phyloP scores from a whole-genome alignment of 176 grass and related monocot genomes.

The Aegilops bicornis region DNA sequence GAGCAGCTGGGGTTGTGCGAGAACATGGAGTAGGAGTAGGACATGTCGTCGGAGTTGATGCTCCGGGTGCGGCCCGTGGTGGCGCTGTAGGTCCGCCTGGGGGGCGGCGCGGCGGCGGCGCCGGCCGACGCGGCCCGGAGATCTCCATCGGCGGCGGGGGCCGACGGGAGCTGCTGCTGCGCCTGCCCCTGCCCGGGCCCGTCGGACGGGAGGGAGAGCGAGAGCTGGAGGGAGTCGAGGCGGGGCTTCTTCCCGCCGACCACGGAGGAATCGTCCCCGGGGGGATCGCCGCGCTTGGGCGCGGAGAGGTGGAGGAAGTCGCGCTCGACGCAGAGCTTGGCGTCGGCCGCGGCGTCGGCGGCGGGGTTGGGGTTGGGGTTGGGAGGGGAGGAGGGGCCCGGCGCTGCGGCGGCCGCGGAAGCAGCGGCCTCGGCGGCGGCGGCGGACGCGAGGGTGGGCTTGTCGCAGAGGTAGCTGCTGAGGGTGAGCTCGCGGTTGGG shows the following conservation, averaged over 20 bases:
- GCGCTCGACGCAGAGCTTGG: constrained; percentile 60
- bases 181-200: neutral
- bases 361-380: constrained; percentile 31
- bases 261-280: constrained; percentile 53
- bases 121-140: constrained; percentile 32
- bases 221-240: constrained; percentile 71
- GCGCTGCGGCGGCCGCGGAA: neutral
- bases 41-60: constrained; percentile 94
- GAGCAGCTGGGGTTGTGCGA: constrained; percentile 99
- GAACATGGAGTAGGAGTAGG: constrained; percentile 92
- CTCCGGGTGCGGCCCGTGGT: constrained; percentile 65
- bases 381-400: constrained; percentile 35
- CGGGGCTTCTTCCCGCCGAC: constrained; percentile 74
- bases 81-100: constrained; percentile 66
- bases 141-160: constrained; percentile 25
- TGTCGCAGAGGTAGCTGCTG: constrained; percentile 77
- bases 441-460: constrained; percentile 38
- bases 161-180: constrained; percentile 9
- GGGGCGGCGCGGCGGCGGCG: constrained; percentile 7
- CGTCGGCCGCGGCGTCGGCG: neutral
- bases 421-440: neutral
- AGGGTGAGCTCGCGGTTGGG: constrained; percentile 67
- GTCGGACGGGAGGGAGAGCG: constrained; percentile 72
- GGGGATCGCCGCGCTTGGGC: constrained; percentile 59
- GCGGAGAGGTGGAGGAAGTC: constrained; percentile 69